A percentile compares a stretch with the other conserved stretches of the same genome.
phyloP scores from a whole-genome alignment of 2,329 filamentous ascomycete species.

The Herpotrichia juniperi region DNA sequence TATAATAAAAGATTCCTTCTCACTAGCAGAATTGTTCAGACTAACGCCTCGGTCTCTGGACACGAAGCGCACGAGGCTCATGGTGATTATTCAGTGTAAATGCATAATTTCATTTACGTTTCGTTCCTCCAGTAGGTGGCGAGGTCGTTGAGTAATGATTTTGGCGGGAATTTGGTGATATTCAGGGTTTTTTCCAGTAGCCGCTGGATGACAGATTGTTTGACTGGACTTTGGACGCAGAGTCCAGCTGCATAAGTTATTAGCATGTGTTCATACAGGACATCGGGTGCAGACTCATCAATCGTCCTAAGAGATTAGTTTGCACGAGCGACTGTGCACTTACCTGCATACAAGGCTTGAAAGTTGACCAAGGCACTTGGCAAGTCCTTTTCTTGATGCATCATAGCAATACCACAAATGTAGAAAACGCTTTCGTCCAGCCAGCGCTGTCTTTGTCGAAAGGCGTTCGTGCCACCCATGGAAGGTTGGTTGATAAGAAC shows the following conservation, averaged over 20 bases:
- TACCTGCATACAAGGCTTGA: constrained; percentile 38
- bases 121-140: constrained; percentile 34
- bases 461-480: constrained; percentile 56
- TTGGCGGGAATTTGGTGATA: constrained; percentile 36
- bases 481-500: constrained; percentile 60
- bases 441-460: constrained; percentile 51
- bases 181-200: constrained; percentile 36
- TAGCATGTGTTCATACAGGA: no score
- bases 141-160: constrained; percentile 33
- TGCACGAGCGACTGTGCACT: constrained; percentile 5
- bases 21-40: no score
- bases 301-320: background rate
- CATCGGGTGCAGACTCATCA: no score
- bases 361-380: constrained; percentile 35
- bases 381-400: constrained; percentile 34
- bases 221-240: constrained; percentile 34
- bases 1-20: no score
- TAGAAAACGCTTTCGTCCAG: constrained; percentile 55
- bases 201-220: constrained; percentile 30
- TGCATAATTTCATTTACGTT: constrained; percentile 13
- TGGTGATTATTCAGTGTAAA: background rate
- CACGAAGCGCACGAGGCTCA: no score
- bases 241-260: constrained; percentile 25
- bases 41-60: no score
- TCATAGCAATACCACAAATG: constrained; percentile 59